Evolutionary conservation across 331 rosid species (phyloP).

Genomic region (Prunus yedoensis): DNA sequence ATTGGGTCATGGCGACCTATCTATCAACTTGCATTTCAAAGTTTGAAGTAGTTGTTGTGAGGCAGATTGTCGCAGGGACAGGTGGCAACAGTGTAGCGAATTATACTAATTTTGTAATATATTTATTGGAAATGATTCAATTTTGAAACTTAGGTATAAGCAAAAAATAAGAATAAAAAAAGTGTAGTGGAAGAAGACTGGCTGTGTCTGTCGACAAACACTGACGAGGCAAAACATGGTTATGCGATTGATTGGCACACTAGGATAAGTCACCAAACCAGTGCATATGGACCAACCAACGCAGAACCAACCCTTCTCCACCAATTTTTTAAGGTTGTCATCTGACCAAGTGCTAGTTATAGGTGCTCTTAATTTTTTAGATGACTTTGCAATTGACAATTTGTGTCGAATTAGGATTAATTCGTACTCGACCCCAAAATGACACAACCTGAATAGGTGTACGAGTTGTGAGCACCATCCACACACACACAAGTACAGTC

Average conservation of each 20-base stretch:
- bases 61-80: background rate
- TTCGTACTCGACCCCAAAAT: no score
- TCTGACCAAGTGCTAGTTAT: background rate
- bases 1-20: constrained; percentile 2
- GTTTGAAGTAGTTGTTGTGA: constrained; percentile 1
- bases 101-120: background rate
- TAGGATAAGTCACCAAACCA: background rate
- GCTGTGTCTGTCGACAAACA: background rate
- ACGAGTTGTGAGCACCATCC: no score
- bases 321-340: background rate
- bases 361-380: no score
- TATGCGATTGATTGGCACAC: background rate
- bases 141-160: no score
- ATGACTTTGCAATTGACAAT: no score
- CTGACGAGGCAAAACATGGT: background rate
- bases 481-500: no score
- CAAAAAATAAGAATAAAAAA: background rate
- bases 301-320: background rate
- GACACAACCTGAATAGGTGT: no score
- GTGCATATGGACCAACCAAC: background rate
- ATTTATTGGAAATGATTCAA: constrained; percentile 3
- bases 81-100: background rate
- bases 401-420: no score
- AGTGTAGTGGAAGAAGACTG: background rate
- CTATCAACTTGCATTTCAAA: background rate